Evolutionary conservation across 2,329 filamentous ascomycete genomes (phyloP).

Genomic region (Emergomyces africanus): DNA sequence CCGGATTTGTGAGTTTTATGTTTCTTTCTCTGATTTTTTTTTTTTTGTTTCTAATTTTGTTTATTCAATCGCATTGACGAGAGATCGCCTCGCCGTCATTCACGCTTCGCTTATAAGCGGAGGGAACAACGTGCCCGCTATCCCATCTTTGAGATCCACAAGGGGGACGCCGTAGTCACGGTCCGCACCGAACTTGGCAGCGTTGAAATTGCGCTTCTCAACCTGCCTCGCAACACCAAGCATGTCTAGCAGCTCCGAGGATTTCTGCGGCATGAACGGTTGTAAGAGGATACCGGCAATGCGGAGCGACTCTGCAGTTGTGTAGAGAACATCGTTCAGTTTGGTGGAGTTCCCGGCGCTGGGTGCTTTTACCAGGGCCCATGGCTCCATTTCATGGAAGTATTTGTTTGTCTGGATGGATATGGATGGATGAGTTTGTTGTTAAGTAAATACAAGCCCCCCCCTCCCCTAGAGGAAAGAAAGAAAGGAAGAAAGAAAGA

Average conservation of each 20-base stretch:
- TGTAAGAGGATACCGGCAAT: slow-evolving; percentile 75
- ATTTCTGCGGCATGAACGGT: slow-evolving; percentile 78
- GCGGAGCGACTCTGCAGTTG: slow-evolving; percentile 62
- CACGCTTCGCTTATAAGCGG: slow-evolving; percentile 29
- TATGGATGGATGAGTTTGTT: neutral
- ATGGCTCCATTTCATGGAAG: slow-evolving; percentile 54
- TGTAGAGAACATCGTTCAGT: slow-evolving; percentile 52
- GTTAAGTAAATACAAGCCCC: neutral
- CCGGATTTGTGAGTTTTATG: neutral
- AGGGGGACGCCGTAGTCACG: slow-evolving; percentile 50
- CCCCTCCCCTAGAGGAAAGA: neutral
- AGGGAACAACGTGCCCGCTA: slow-evolving; percentile 41
- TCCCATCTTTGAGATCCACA: slow-evolving; percentile 29
- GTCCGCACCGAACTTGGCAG: slow-evolving; percentile 53
- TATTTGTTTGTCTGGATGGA: slow-evolving; percentile 55
- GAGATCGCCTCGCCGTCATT: slow-evolving; percentile 2
- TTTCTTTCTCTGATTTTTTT: neutral
- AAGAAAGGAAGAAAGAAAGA: neutral
- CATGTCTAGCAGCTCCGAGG: slow-evolving; percentile 58
- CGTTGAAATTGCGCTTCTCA: slow-evolving; percentile 48
- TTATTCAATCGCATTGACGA: neutral
- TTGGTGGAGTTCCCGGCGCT: slow-evolving; percentile 25
- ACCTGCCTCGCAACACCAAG: slow-evolving; percentile 50
- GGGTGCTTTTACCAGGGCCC: slow-evolving; percentile 42
- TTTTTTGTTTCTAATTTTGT: neutral